Conservation (phyloP, 225 moss, liverwort and hornwort species). For the Pseudisothecium myosuroides region DNA sequence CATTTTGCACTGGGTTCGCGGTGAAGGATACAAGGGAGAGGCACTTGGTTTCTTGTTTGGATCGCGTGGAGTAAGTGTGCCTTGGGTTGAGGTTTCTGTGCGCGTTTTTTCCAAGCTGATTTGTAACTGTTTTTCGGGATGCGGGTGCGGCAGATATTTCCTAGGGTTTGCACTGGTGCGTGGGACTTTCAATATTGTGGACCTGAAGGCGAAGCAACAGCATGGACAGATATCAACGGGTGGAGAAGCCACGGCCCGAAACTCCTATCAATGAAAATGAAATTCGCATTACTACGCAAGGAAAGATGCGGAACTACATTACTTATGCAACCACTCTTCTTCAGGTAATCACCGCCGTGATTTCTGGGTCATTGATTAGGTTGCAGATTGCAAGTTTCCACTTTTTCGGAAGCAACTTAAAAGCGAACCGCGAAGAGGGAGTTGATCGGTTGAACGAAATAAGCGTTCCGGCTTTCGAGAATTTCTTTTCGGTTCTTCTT, state of each 20-base stretch:
- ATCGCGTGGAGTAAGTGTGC: background rate
- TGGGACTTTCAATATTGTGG: background rate
- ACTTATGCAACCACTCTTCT: constrained; percentile 98
- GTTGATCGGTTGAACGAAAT: background rate
- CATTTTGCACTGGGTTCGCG: background rate
- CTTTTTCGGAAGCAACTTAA: background rate
- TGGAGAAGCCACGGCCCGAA: constrained; percentile 99
- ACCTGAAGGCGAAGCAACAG: constrained; percentile 10
- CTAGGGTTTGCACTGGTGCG: background rate
- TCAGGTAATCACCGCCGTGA: constrained; percentile 35
- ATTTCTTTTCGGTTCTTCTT: background rate
- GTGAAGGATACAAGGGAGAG: background rate
- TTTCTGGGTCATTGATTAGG: background rate
- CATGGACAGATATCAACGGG: constrained; percentile 99
- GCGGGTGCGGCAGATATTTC: constrained; percentile 1
- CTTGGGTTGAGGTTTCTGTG: background rate
- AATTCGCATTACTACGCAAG: constrained; percentile 98
- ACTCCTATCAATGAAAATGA: constrained; percentile 99
- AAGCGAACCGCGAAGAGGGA: background rate
- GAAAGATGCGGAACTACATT: constrained; percentile 99
- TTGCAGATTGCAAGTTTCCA: background rate
- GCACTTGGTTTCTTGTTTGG: background rate
- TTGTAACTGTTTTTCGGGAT: background rate
- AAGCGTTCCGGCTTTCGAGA: background rate
- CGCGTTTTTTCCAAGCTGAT: background rate